Percentiles rank a stretch among this genome's conserved stretches.
These are phyloP conservation scores for Coriaria nepalensis DNA, from an alignment of 306 rosid species.

Conservation along the genomic window DNA sequence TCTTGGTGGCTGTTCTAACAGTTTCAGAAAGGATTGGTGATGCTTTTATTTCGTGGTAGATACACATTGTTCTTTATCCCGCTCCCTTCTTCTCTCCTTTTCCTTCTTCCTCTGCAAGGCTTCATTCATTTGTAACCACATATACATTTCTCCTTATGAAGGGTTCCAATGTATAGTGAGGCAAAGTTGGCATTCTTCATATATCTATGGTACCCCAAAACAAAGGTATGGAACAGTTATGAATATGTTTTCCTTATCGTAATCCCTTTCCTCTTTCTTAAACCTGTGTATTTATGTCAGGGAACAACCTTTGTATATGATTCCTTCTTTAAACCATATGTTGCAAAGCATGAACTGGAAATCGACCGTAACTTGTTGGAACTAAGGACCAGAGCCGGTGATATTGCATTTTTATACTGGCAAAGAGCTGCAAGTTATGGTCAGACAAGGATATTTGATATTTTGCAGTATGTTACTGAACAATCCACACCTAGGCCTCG, in stretches of 20 bases:
- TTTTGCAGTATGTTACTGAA: constrained; percentile 76
- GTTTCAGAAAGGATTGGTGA: constrained; percentile 72
- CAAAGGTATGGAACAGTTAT: constrained; percentile 39
- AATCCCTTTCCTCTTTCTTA: constrained; percentile 5
- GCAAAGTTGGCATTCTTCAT: constrained; percentile 73
- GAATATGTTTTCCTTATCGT: neutral
- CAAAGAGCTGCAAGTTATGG: constrained; percentile 78
- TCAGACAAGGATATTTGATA: constrained; percentile 70
- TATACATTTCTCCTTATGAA: constrained; percentile 18
- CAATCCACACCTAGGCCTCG: constrained; percentile 67
- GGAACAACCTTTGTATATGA: constrained; percentile 86
- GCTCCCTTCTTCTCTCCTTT: neutral
- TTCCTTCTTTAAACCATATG: constrained; percentile 82
- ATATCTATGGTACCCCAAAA: constrained; percentile 81
- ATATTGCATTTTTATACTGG: constrained; percentile 54
- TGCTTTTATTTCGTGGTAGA: constrained; percentile 74
- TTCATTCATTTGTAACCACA: neutral
- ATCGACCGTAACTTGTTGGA: constrained; percentile 78
- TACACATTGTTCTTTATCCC: constrained; percentile 12
- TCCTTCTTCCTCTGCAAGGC: neutral
- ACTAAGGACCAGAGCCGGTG: constrained; percentile 78
- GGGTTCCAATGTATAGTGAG: constrained; percentile 93
- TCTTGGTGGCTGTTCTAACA: constrained; percentile 80
- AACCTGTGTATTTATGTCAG: constrained; percentile 25
- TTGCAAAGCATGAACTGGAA: constrained; percentile 71